Base-by-base conservation (phyloP, 1,284 basidiomycete species). In the Psilocybe mexicana region DNA sequence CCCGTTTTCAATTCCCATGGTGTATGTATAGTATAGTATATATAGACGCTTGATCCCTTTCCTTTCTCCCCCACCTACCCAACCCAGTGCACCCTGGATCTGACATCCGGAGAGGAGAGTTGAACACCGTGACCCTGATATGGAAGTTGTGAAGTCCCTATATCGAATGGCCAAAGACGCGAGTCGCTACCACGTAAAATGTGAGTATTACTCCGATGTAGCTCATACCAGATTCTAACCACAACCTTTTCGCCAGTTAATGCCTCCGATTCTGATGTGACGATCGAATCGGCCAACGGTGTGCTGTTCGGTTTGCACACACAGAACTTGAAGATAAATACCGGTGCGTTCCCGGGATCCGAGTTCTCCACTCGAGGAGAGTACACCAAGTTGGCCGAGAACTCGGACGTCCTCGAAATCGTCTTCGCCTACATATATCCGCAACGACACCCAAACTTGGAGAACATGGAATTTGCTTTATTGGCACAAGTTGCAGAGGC, bases 231-330 rank as follows among this genome's bases (percentile, higher is more conserved):
- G 18, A 23, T 33, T 28, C 45, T 47, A 4, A 47, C 10, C 3
- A 43, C 4, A 35, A 14, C 24, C 26, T 26, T 26, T 12, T 26
- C 26, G 38, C n/a, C 40, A 58, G 56, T 55, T 36, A 52, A 53
- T 18, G 48, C 49, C 4, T 18, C 1, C n/a, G 53, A 52, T 26
- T 49, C 57, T 36, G 60, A 61, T 40, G 26, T 63, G 2, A 53
- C 36, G 7, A 45, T 61, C 24, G 38, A 49, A 11, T 64, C 62
- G 0, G 52, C 56, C 11, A 58, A 64, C 33, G 43, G 43, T 2
- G 42, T 57, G 2, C 14, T 53, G 6, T 64, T 64, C 38, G 28
- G 54, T 23, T 35, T 64, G 8, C 58, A 59, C 52, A 44, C 45
- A 44, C 55, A 43, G 33, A 58, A 38, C 56, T 62, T 11, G 60